A percentile compares a stretch with the other conserved stretches of the same genome.
Evolutionary conservation across 1,139 yeast species (phyloP).

Genomic region (Saccharomyces pastorianus): DNA sequence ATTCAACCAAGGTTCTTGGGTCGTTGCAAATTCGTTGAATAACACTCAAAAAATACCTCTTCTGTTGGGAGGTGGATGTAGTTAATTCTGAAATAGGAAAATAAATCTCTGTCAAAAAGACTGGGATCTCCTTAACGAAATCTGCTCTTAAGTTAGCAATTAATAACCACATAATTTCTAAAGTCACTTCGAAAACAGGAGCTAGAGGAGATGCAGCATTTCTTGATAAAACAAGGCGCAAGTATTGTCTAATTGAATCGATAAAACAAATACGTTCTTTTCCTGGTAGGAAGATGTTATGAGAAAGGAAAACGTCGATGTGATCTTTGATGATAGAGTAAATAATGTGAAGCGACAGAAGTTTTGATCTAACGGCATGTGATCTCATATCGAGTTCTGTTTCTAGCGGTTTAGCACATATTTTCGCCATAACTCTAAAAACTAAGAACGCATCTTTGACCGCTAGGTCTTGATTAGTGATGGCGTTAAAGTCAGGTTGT

Average conservation of each 20-base stretch:
- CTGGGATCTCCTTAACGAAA: slow-evolving; percentile 88
- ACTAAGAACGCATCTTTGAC: slow-evolving; percentile 92
- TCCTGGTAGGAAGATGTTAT: slow-evolving; percentile 51
- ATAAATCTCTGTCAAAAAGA: slow-evolving; percentile 85
- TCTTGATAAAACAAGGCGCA: slow-evolving; percentile 74
- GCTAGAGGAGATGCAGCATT: slow-evolving; percentile 91
- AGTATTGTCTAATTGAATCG: slow-evolving; percentile 75
- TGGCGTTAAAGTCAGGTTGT: slow-evolving; percentile 27
- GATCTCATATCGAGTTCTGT: slow-evolving; percentile 79
- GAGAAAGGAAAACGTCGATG: slow-evolving; percentile 70
- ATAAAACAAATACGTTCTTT: slow-evolving; percentile 59
- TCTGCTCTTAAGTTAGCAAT: slow-evolving; percentile 76
- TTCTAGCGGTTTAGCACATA: slow-evolving; percentile 76
- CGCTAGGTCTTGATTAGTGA: slow-evolving; percentile 55
- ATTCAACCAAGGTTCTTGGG: slow-evolving; percentile 84
- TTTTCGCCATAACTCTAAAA: slow-evolving; percentile 88
- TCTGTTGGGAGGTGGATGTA: slow-evolving; percentile 86
- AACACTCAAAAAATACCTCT: slow-evolving; percentile 72
- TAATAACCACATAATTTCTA: slow-evolving; percentile 89
- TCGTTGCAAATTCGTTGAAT: slow-evolving; percentile 77
- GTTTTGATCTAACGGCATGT: slow-evolving; percentile 84
- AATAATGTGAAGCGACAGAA: slow-evolving; percentile 78
- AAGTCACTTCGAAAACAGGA: slow-evolving; percentile 83
- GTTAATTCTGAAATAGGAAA: slow-evolving; percentile 91
- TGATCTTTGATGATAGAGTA: slow-evolving; percentile 82